Evolutionary conservation across 2,329 filamentous ascomycete species (phyloP).

Genomic region (Colletotrichum eremochloae): DNA sequence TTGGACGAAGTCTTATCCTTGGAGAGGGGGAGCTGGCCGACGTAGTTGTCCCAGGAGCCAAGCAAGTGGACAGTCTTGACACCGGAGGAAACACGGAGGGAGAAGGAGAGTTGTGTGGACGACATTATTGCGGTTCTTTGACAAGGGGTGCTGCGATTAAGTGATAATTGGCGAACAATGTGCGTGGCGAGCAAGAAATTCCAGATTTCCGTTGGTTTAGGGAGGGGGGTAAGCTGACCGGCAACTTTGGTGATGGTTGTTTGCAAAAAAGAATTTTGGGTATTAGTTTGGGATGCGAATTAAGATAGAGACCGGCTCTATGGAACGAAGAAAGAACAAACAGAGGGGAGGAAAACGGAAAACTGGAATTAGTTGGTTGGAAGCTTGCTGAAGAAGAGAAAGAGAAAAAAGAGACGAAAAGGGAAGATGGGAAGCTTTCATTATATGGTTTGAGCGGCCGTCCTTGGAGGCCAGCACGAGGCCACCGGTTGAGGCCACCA

Average conservation of each 20-base stretch:
- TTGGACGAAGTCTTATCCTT: conserved; percentile 88
- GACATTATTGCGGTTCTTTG: conserved; percentile 75
- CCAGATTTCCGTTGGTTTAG: conserved; percentile 62
- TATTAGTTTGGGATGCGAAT: conserved; percentile 44
- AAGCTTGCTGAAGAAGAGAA: conserved; percentile 75
- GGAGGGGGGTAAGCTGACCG: conserved; percentile 55
- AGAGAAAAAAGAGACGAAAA: conserved; percentile 58
- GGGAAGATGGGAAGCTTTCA: conserved; percentile 52
- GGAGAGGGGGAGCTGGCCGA: conserved; percentile 92
- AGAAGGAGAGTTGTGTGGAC: conserved; percentile 93
- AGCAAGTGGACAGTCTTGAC: conserved; percentile 98
- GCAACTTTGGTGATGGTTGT: conserved; percentile 51
- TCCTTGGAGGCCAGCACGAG: conserved; percentile 30
- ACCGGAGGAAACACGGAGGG: conserved; percentile 93
- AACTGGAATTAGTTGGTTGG: conserved; percentile 66
- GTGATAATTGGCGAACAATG: conserved; percentile 37
- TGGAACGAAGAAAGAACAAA: conserved; percentile 55
- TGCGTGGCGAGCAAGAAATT: conserved; percentile 69
- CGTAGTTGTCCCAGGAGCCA: conserved; percentile 98
- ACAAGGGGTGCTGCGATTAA: conserved; percentile 50
- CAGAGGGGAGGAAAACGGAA: conserved; percentile 62
- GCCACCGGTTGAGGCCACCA: conserved; percentile 28
- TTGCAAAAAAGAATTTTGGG: conserved; percentile 47
- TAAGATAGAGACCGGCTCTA: conserved; percentile 69
- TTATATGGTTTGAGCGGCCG: conserved; percentile 43